Percentiles rank a stretch among this genome's conserved stretches.
These are phyloP conservation scores for Hypoxylon sp. DNA, from an alignment of 2,329 filamentous ascomycete genomes.

Conservation along the genomic window DNA sequence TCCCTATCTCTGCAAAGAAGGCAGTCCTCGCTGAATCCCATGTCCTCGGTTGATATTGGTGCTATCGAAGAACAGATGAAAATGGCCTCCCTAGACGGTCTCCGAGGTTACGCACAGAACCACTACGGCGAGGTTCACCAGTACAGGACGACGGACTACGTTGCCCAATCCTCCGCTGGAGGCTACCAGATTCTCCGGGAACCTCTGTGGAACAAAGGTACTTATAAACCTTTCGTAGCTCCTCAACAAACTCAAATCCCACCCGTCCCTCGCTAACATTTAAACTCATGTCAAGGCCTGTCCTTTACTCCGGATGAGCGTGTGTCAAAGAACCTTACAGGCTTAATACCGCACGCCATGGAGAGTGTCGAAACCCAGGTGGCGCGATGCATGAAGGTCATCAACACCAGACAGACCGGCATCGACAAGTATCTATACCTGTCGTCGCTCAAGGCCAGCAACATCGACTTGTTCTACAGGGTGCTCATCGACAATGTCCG, in stretches of 20 bases:
- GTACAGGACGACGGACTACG: constrained; percentile 60
- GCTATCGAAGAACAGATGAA: constrained; percentile 68
- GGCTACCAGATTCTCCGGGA: constrained; percentile 69
- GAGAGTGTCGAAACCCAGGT: constrained; percentile 67
- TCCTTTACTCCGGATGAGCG: constrained; percentile 71
- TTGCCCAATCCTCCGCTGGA: constrained; percentile 58
- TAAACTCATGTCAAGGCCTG: constrained; percentile 59
- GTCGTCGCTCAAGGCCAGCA: constrained; percentile 76
- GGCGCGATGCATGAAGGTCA: constrained; percentile 75
- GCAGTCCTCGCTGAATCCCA: constrained; percentile 61
- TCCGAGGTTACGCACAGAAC: constrained; percentile 66
- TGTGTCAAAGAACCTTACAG: constrained; percentile 69
- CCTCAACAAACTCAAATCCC: constrained; percentile 14
- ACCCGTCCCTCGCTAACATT: constrained; percentile 18
- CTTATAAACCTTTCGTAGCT: constrained; percentile 16
- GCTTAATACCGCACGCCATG: constrained; percentile 70
- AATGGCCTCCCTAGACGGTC: constrained; percentile 65
- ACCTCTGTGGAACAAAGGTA: constrained; percentile 73
- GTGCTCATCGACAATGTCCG: constrained; percentile 78
- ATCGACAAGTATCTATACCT: constrained; percentile 89
- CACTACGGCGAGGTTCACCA: constrained; percentile 65
- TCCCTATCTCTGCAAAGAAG: constrained; percentile 59
- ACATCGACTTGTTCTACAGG: constrained; percentile 83
- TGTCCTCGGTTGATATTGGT: constrained; percentile 63
- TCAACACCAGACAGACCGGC: constrained; percentile 71